These are phyloP conservation scores for Apiotrichum siamense DNA, from an alignment of 1,284 basidiomycete genomes.

Conservation along the genomic window DNA sequence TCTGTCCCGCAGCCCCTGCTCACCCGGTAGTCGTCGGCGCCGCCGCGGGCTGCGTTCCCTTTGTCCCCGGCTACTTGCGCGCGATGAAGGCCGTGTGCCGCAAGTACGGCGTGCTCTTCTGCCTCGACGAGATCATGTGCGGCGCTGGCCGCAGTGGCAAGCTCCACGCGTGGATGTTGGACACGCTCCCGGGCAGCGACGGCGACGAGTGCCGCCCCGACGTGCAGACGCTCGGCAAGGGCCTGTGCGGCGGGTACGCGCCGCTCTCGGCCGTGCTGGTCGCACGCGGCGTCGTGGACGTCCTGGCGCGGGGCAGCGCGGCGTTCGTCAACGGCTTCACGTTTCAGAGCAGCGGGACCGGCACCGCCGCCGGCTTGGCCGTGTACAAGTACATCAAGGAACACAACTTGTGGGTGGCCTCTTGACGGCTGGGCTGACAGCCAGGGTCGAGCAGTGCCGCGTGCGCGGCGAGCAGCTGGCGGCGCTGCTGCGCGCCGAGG, in stretches of 20 bases:
- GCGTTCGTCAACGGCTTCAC: constrained; percentile 67
- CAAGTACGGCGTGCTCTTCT: constrained; percentile 76
- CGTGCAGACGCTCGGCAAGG: constrained; percentile 77
- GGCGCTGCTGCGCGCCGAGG: constrained; percentile 59
- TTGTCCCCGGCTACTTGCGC: constrained; percentile 39
- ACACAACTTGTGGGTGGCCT: constrained; percentile 15
- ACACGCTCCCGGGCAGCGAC: constrained; percentile 33
- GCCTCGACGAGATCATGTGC: constrained; percentile 79
- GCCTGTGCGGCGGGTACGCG: constrained; percentile 76
- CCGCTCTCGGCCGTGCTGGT: constrained; percentile 75
- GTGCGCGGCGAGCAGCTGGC: constrained; percentile 60
- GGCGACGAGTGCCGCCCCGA: constrained; percentile 54
- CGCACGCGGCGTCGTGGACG: constrained; percentile 63
- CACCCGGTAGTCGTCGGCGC: constrained; percentile 58
- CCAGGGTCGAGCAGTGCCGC: constrained; percentile 56
- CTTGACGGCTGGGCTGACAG: neutral
- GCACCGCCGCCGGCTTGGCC: constrained; percentile 69
- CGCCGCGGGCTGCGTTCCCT: constrained; percentile 56
- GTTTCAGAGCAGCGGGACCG: constrained; percentile 70
- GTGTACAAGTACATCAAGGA: constrained; percentile 48
- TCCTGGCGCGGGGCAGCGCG: constrained; percentile 60
- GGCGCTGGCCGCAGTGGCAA: constrained; percentile 74
- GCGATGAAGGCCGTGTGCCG: constrained; percentile 82
- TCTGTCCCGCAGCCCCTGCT: too few relatives aligned
- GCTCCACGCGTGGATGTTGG: constrained; percentile 78